Conservation (phyloP, 768 basidiomycete species). For the Astraeus odoratus region DNA sequence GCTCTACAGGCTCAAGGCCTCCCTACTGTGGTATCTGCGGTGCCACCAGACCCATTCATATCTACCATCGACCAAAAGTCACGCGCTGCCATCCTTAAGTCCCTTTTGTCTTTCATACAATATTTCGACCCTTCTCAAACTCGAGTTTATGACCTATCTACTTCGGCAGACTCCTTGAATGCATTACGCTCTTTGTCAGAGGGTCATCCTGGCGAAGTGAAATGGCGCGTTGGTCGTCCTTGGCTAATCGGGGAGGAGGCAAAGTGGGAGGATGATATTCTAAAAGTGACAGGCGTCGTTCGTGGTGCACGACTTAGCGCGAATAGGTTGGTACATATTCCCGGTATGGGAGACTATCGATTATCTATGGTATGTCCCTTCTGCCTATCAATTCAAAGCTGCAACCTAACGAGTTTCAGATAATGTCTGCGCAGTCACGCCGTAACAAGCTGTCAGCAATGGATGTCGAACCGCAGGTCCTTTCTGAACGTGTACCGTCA, state of each 20-base stretch:
- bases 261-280: conserved; percentile 53
- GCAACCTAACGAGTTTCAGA: conserved; percentile 36
- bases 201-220: conserved; percentile 69
- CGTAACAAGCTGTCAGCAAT: conserved; percentile 38
- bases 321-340: conserved; percentile 82
- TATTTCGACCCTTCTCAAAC: conserved; percentile 88
- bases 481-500: conserved; percentile 58
- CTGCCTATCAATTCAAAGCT: neutral
- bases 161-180: conserved; percentile 58
- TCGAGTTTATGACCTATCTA: conserved; percentile 67
- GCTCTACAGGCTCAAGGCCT: conserved; percentile 88
- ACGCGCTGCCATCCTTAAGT: conserved; percentile 68
- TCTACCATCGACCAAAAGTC: conserved; percentile 51
- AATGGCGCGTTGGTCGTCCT: conserved; percentile 77
- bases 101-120: conserved; percentile 86
- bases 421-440: conserved; percentile 52
- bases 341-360: conserved; percentile 84
- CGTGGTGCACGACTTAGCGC: conserved; percentile 73
- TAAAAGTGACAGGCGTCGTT: conserved; percentile 78
- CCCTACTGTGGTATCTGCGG: conserved; percentile 72
- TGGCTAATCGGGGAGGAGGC: conserved; percentile 70
- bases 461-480: conserved; percentile 56
- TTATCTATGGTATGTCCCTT: conserved; percentile 56
- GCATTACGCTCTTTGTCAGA: conserved; percentile 77
- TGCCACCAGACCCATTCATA: conserved; percentile 45